A percentile compares a stretch with the other conserved stretches of the same genome.
phyloP scores from a whole-genome alignment of 2,329 filamentous ascomycete genomes.

The Aspergillus sp. region DNA sequence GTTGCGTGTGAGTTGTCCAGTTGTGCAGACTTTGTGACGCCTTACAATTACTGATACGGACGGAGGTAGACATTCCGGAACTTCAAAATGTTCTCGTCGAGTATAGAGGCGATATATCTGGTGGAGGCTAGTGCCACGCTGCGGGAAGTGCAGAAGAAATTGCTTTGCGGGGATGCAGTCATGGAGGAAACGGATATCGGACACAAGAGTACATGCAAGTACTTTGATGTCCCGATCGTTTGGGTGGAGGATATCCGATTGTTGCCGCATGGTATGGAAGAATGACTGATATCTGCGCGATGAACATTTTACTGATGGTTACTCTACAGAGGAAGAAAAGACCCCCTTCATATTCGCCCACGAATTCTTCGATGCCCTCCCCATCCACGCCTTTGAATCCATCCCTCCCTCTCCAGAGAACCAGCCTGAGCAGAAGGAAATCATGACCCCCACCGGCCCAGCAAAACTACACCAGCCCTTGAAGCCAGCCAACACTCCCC shows the following conservation, averaged over 20 bases:
- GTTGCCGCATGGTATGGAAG: constrained; percentile 65
- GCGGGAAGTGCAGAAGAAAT: constrained; percentile 72
- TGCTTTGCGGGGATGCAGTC: constrained; percentile 73
- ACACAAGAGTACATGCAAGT: constrained; percentile 73
- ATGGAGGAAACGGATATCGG: constrained; percentile 73
- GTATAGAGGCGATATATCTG: constrained; percentile 85
- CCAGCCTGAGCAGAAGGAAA: constrained; percentile 48
- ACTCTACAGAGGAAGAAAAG: constrained; percentile 59
- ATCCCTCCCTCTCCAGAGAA: constrained; percentile 54
- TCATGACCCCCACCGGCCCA: constrained; percentile 52
- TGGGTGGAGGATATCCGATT: constrained; percentile 90
- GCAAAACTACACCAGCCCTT: constrained; percentile 47
- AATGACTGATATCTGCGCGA: not conserved
- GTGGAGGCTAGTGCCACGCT: constrained; percentile 88
- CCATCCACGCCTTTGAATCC: constrained; percentile 92
- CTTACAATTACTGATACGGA: constrained; percentile 5
- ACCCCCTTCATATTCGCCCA: constrained; percentile 94
- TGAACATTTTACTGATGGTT: not conserved
- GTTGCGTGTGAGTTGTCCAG: constrained; percentile 66
- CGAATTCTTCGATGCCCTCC: constrained; percentile 97
- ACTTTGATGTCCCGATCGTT: constrained; percentile 71
- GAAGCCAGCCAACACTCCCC: constrained; percentile 48
- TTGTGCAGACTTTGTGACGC: rapidly evolving
- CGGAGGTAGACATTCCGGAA: constrained; percentile 70
- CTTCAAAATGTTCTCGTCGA: constrained; percentile 74